A percentile compares a stretch with the other conserved stretches of the same genome.
Evolutionary conservation across 2,329 filamentous ascomycete genomes (phyloP).

Genomic region (Aspergillus bombycis): DNA sequence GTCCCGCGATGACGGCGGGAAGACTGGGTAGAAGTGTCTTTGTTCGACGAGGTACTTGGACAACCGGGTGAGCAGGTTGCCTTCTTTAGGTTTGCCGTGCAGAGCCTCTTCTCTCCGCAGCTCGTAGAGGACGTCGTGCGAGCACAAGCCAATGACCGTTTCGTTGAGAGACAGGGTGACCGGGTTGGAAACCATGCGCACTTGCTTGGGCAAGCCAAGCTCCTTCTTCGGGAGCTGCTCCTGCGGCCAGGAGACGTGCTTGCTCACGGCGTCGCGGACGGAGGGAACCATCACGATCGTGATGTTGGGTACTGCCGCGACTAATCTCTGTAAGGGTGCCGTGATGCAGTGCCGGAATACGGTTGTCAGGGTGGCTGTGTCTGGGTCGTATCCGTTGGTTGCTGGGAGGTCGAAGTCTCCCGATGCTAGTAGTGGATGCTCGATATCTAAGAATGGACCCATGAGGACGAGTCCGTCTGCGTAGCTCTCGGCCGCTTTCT

Average conservation of each 20-base stretch:
- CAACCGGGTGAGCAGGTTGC: constrained; percentile 70
- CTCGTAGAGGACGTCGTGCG: constrained; percentile 83
- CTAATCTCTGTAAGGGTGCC: constrained; percentile 71
- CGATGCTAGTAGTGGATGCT: constrained; percentile 83
- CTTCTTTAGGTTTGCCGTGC: constrained; percentile 58
- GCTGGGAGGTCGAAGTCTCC: constrained; percentile 78
- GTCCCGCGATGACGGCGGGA: constrained; percentile 74
- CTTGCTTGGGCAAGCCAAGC: constrained; percentile 76
- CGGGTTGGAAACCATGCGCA: constrained; percentile 82
- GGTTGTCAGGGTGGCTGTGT: constrained; percentile 77
- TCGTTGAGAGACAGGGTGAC: constrained; percentile 91
- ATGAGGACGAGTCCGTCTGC: constrained; percentile 79
- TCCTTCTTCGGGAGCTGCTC: constrained; percentile 71
- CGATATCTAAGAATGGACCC: constrained; percentile 88
- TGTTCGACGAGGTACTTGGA: constrained; percentile 83
- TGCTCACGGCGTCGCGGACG: constrained; percentile 77
- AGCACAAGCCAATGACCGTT: constrained; percentile 76
- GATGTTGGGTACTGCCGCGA: constrained; percentile 70
- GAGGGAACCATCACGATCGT: constrained; percentile 84
- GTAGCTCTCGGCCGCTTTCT: constrained; percentile 71
- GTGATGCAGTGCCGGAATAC: constrained; percentile 83
- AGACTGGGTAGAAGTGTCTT: constrained; percentile 86
- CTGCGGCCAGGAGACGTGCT: constrained; percentile 86
- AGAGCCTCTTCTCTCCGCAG: constrained; percentile 73
- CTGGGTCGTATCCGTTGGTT: constrained; percentile 68